Evolutionary conservation across 306 rosid species (phyloP).

Genomic region (Oxytropis ochrocephala): DNA sequence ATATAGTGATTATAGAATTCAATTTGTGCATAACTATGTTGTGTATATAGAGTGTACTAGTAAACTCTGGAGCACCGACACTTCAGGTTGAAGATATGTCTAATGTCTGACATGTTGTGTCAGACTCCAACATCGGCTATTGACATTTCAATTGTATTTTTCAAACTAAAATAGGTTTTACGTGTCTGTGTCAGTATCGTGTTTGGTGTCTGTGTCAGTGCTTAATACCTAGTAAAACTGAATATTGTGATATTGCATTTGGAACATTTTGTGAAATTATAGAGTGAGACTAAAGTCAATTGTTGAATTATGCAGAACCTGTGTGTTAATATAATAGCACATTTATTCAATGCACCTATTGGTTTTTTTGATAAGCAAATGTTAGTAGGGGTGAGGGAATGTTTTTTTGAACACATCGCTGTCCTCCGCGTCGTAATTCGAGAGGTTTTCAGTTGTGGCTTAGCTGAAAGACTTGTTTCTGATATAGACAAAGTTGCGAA

Average conservation of each 20-base stretch:
- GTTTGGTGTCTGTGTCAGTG: too few relatives aligned
- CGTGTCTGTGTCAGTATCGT: too few relatives aligned
- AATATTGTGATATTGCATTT: background rate
- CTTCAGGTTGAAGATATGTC: too few relatives aligned
- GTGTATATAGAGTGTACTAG: background rate
- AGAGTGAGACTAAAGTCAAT: background rate
- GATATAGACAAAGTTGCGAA: slow-evolving; percentile 59
- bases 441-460: slow-evolving; percentile 75
- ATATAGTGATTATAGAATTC: too few relatives aligned
- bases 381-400: too few relatives aligned
- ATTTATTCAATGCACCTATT: slow-evolving; percentile 64
- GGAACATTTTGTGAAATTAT: background rate
- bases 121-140: too few relatives aligned
- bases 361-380: too few relatives aligned
- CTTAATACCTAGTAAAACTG: too few relatives aligned
- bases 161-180: too few relatives aligned
- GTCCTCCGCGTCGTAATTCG: slow-evolving; percentile 82
- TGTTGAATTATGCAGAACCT: slow-evolving; percentile 54
- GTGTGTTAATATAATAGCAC: slow-evolving; percentile 90
- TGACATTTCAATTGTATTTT: too few relatives aligned
- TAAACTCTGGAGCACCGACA: too few relatives aligned
- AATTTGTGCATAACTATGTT: background rate
- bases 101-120: too few relatives aligned
- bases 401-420: slow-evolving; percentile 49
- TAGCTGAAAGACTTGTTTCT: slow-evolving; percentile 65